Conservation (phyloP, 129 eudicot genomes). For the Deinandra increscens region DNA sequence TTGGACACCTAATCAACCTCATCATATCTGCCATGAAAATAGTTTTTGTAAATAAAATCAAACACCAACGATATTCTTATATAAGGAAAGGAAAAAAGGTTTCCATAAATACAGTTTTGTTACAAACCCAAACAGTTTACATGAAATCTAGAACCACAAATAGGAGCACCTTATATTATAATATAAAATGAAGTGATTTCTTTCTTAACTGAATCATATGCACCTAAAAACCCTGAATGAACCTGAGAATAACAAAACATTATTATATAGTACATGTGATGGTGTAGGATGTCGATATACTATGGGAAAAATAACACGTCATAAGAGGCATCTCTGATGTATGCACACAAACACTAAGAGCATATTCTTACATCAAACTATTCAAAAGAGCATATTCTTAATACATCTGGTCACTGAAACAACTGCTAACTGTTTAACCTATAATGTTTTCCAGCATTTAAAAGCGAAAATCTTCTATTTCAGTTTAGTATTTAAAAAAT, state of each 20-base stretch:
- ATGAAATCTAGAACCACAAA: neutral
- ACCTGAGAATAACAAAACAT: conserved; percentile 50
- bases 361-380: neutral
- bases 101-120: neutral
- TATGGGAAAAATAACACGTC: conserved; percentile 1
- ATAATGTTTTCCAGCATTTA: too few relatives aligned
- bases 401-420: too few relatives aligned
- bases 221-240: conserved; percentile 91
- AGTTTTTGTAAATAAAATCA: neutral
- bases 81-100: neutral
- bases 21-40: conserved; percentile 48
- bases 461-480: too few relatives aligned
- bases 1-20: conserved; percentile 45
- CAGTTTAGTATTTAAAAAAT: too few relatives aligned
- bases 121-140: conserved; percentile 12
- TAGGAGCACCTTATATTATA: neutral
- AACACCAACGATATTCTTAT: conserved; percentile 1
- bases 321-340: neutral
- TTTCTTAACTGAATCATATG: conserved; percentile 76
- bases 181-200: neutral
- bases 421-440: too few relatives aligned
- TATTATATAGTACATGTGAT: neutral
- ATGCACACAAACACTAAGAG: neutral
- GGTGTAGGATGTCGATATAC: neutral
- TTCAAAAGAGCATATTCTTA: too few relatives aligned